Conservation (phyloP, 1,284 basidiomycete genomes). For the Fistulinella cinereoalba region DNA sequence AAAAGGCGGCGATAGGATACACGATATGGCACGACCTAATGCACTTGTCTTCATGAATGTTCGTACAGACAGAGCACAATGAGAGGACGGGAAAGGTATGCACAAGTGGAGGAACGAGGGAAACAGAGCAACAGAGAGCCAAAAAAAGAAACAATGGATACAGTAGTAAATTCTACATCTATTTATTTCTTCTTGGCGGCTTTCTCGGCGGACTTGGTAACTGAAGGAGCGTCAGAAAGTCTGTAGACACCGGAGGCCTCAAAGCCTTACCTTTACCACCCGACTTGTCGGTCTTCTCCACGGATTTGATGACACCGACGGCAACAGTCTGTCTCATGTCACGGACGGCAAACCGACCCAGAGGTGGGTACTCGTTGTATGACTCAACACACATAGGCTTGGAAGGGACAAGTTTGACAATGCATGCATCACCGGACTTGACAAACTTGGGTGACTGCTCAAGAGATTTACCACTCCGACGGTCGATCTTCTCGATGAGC, state of each 20-base stretch:
- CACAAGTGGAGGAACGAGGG: conserved; percentile 41
- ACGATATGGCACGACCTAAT: conserved; percentile 19
- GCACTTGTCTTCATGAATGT: conserved; percentile 45
- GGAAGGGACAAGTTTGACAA: conserved; percentile 95
- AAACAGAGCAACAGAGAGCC: conserved; percentile 38
- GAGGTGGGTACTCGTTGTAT: conserved; percentile 97
- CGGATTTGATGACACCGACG: conserved; percentile 95
- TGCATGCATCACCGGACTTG: conserved; percentile 95
- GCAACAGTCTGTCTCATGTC: conserved; percentile 99
- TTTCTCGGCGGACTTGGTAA: conserved; percentile 96
- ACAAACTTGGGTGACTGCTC: conserved; percentile 93
- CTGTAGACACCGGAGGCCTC: conserved; percentile 10
- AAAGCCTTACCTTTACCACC: conserved; percentile 71
- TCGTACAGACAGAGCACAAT: conserved; percentile 44
- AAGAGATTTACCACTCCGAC: conserved; percentile 92
- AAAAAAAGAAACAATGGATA: conserved; percentile 48
- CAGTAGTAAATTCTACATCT: conserved; percentile 64
- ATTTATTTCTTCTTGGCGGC: conserved; percentile 95
- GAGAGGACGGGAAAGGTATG: conserved; percentile 35
- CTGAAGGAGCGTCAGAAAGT: conserved; percentile 40
- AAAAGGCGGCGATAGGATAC: too few species aligned
- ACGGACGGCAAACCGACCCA: conserved; percentile 98
- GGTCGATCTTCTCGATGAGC: conserved; percentile 99
- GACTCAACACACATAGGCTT: conserved; percentile 99
- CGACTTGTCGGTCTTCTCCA: conserved; percentile 88